Percentiles rank a stretch among this genome's conserved stretches.
Evolutionary conservation across 2,329 filamentous ascomycete genomes (phyloP).

Genomic region (Parasarocladium wereldwijsianum): DNA sequence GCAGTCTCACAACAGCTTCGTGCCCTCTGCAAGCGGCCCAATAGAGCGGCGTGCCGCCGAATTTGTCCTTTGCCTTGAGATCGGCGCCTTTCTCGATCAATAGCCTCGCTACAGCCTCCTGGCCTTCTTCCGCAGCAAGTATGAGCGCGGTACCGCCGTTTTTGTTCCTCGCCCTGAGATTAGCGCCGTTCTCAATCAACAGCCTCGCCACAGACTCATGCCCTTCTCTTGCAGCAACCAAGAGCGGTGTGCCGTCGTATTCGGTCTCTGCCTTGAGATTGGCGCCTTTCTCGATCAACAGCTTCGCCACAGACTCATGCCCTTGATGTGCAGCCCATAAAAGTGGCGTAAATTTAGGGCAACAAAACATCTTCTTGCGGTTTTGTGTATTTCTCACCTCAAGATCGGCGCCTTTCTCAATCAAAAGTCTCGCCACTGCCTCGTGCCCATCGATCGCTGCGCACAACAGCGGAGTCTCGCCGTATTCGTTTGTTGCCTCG

Average conservation of each 20-base stretch:
- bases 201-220: conserved; percentile 5
- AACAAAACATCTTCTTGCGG: no score
- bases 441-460: conserved; percentile 9
- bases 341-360: no score
- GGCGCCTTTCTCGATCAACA: conserved; percentile 9
- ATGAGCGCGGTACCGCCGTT: conserved; percentile 1
- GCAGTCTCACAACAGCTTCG: conserved; percentile 8
- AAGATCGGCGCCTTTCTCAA: conserved; percentile 8
- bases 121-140: background rate
- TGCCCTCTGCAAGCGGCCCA: conserved; percentile 8
- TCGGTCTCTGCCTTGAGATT: conserved; percentile 4
- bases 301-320: conserved; percentile 7
- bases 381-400: conserved; percentile 3
- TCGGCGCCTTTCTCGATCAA: conserved; percentile 4
- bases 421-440: conserved; percentile 7
- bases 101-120: conserved; percentile 1
- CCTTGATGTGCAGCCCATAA: conserved; percentile 8
- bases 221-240: background rate
- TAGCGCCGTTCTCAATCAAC: conserved; percentile 9
- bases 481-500: conserved; percentile 7
- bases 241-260: conserved; percentile 2
- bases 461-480: conserved; percentile 8
- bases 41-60: conserved; percentile 8
- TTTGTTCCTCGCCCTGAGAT: conserved; percentile 1
- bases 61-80: conserved; percentile 6